Conservation (phyloP, 1,284 basidiomycete species). For the Microbotryomycetes sp. region DNA sequence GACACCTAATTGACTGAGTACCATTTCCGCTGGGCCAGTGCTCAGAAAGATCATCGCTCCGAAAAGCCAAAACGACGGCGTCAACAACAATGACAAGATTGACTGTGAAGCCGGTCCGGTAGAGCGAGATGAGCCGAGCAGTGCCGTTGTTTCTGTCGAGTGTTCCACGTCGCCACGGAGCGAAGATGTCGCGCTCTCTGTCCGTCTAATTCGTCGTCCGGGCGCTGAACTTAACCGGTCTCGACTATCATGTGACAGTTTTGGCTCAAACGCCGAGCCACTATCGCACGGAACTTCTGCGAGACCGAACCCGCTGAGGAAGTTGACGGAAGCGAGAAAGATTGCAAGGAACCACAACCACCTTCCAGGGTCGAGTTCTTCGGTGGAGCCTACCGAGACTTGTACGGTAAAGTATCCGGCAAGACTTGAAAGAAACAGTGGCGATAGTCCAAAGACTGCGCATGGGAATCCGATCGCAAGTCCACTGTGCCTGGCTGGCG, state of each 20-base stretch:
- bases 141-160: conserved; percentile 10
- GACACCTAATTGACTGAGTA: conserved; percentile 28
- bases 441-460: conserved; percentile 33
- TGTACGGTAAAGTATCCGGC: conserved; percentile 28
- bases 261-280: no score
- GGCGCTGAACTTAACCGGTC: no score
- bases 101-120: background rate
- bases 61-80: conserved; percentile 31
- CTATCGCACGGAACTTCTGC: conserved; percentile 9
- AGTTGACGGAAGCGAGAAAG: conserved; percentile 24
- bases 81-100: conserved; percentile 5
- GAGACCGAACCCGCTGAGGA: conserved; percentile 21
- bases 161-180: background rate
- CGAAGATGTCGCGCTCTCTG: background rate
- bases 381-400: conserved; percentile 1
- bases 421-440: conserved; percentile 31
- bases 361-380: conserved; percentile 27
- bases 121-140: background rate
- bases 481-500: conserved; percentile 29
- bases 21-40: conserved; percentile 30
- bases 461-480: conserved; percentile 32
- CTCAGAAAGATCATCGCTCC: conserved; percentile 26
- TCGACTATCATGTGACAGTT: no score
- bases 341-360: conserved; percentile 31
- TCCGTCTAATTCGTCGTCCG: no score